Percentiles rank a stretch among this genome's conserved stretches.
Evolutionary conservation across 2,329 filamentous ascomycete species (phyloP).

Genomic region (Rutstroemia sp.): DNA sequence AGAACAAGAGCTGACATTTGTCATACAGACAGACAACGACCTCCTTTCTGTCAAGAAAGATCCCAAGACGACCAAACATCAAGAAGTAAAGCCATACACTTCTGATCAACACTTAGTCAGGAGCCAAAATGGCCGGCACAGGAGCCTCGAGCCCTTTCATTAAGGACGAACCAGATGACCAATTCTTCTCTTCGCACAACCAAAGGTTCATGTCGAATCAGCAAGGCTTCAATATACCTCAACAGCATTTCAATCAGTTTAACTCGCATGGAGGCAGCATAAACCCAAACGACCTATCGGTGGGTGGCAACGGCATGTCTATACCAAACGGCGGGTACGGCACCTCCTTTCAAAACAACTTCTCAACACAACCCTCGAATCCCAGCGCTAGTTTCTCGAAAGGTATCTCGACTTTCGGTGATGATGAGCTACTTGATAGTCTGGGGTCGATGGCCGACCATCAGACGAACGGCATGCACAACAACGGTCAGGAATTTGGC

Average conservation of each 20-base stretch:
- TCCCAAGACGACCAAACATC: slow-evolving; percentile 15
- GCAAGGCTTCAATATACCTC: slow-evolving; percentile 34
- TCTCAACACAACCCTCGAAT: slow-evolving; percentile 43
- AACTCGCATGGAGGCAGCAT: slow-evolving; percentile 47
- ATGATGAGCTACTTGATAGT: slow-evolving; percentile 80
- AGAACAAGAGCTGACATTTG: slow-evolving; percentile 25
- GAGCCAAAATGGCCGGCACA: slow-evolving; percentile 29
- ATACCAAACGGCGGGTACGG: slow-evolving; percentile 40
- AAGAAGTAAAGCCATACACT: slow-evolving; percentile 12
- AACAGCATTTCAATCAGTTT: slow-evolving; percentile 37
- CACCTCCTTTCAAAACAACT: slow-evolving; percentile 55
- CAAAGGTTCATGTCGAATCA: slow-evolving; percentile 27
- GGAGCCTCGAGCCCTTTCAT: slow-evolving; percentile 48
- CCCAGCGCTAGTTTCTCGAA: slow-evolving; percentile 67
- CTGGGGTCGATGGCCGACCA: slow-evolving; percentile 41
- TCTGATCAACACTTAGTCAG: slow-evolving; percentile 12
- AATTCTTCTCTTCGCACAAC: slow-evolving; percentile 37
- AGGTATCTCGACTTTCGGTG: slow-evolving; percentile 71
- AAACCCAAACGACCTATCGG: slow-evolving; percentile 78
- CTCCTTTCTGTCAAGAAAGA: slow-evolving; percentile 7
- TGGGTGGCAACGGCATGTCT: slow-evolving; percentile 51
- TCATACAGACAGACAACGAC: slow-evolving; percentile 20
- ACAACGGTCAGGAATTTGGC: slow-evolving; percentile 49
- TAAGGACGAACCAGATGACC: slow-evolving; percentile 61
- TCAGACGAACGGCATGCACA: slow-evolving; percentile 34